Conservation (phyloP, 129 eudicot species). For the Heracleum sosnowskyi region DNA sequence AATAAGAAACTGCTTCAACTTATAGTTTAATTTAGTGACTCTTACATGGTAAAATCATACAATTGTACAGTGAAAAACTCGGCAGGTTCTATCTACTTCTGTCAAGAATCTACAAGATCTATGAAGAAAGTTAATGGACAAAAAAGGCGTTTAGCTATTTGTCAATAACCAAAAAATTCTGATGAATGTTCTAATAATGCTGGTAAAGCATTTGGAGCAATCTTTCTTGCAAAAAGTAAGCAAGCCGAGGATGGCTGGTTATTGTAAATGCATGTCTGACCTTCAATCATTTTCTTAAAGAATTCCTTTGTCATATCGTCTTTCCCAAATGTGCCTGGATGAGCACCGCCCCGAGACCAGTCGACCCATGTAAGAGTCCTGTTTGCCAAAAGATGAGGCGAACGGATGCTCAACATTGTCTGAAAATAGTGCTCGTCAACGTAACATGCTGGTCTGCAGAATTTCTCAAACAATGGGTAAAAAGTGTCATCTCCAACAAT, state of each 20-base stretch:
- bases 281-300: constrained; percentile 35
- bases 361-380: constrained; percentile 76
- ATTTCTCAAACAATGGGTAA: constrained; percentile 62
- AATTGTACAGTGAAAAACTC: neutral
- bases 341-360: constrained; percentile 94
- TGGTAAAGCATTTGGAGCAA: constrained; percentile 70
- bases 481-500: constrained; percentile 44
- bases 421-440: constrained; percentile 93
- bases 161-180: constrained; percentile 51
- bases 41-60: neutral
- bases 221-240: constrained; percentile 82
- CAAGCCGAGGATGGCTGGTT: constrained; percentile 46
- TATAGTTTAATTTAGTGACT: neutral
- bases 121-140: neutral
- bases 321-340: constrained; percentile 75
- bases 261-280: constrained; percentile 45
- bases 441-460: constrained; percentile 74
- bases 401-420: constrained; percentile 56
- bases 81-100: neutral
- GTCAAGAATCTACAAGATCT: neutral
- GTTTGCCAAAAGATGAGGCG: constrained; percentile 55
- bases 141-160: neutral
- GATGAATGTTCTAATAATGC: constrained; percentile 50
- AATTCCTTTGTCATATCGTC: constrained; percentile 42
- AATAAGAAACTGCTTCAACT: neutral